Evolutionary conservation across 306 rosid genomes (phyloP).

Genomic region (Arachis hypogaea): DNA sequence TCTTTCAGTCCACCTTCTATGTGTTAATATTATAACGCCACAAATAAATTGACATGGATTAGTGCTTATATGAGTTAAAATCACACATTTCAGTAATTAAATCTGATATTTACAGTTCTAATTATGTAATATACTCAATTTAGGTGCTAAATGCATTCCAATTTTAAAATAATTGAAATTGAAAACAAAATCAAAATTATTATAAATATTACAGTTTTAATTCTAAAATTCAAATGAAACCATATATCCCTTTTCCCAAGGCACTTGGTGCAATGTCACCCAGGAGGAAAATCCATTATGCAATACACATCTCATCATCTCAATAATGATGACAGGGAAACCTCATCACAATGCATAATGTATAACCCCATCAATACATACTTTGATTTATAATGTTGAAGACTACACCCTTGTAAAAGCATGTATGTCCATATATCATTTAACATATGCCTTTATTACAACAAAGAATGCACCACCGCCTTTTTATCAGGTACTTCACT

Average conservation of each 20-base stretch:
- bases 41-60: too few species aligned
- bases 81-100: too few species aligned
- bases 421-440: constrained; percentile 37
- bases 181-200: too few species aligned
- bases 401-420: constrained; percentile 40
- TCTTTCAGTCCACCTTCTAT: too few species aligned
- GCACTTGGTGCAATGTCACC: constrained; percentile 32
- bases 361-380: constrained; percentile 42
- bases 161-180: too few species aligned
- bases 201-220: too few species aligned
- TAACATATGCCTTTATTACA: constrained; percentile 44
- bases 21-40: too few species aligned
- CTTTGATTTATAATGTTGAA: constrained; percentile 39
- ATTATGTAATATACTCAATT: too few species aligned
- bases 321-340: constrained; percentile 18
- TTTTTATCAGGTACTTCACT: constrained; percentile 34
- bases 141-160: too few species aligned
- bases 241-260: constrained; percentile 26
- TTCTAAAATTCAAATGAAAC: too few species aligned
- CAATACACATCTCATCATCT: constrained; percentile 29
- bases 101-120: too few species aligned
- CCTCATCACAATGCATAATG: constrained; percentile 39
- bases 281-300: constrained; percentile 32
- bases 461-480: constrained; percentile 41
- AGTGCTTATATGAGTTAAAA: too few species aligned